These are phyloP conservation scores for Ustilago sp. DNA, from an alignment of 1,284 basidiomycete species.

Conservation along the genomic window DNA sequence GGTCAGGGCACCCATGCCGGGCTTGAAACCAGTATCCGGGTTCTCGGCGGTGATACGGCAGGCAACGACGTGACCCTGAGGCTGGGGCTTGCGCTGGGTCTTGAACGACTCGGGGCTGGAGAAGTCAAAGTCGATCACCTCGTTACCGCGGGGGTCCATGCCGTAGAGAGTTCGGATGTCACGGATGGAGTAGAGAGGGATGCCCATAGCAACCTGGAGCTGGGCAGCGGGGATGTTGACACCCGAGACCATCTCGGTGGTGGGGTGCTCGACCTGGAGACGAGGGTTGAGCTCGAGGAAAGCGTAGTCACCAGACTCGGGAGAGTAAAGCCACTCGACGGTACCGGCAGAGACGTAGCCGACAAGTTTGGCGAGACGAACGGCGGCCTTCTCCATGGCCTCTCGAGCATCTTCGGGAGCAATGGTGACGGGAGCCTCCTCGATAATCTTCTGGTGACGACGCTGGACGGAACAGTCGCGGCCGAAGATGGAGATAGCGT, in stretches of 20 bases:
- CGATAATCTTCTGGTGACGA: conserved; percentile 99
- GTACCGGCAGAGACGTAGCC: conserved; percentile 99
- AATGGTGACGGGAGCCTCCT: conserved; percentile 98
- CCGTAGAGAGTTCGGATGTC: conserved; percentile 98
- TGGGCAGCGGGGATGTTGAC: conserved; percentile 98
- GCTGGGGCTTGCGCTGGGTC: conserved; percentile 92
- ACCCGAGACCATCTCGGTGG: conserved; percentile 98
- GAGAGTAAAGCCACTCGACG: conserved; percentile 97
- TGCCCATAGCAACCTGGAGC: conserved; percentile 97
- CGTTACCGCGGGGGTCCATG: conserved; percentile 60
- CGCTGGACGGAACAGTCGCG: conserved; percentile 99
- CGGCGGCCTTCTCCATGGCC: conserved; percentile 98
- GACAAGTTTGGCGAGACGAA: conserved; percentile 95
- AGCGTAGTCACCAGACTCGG: conserved; percentile 90
- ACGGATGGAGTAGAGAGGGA: conserved; percentile 93
- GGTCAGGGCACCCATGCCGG: conserved; percentile 93
- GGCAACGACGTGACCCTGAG: conserved; percentile 98
- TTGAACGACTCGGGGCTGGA: conserved; percentile 80
- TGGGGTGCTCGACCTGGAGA: conserved; percentile 96
- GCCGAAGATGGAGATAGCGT: conserved; percentile 98
- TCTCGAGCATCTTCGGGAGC: conserved; percentile 79
- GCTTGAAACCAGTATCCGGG: conserved; percentile 99
- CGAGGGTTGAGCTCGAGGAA: conserved; percentile 99
- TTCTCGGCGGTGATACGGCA: conserved; percentile 99
- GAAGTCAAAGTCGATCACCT: conserved; percentile 87